Conservation (phyloP, 2,329 filamentous ascomycete genomes). For the Didymosphaeria variabile region DNA sequence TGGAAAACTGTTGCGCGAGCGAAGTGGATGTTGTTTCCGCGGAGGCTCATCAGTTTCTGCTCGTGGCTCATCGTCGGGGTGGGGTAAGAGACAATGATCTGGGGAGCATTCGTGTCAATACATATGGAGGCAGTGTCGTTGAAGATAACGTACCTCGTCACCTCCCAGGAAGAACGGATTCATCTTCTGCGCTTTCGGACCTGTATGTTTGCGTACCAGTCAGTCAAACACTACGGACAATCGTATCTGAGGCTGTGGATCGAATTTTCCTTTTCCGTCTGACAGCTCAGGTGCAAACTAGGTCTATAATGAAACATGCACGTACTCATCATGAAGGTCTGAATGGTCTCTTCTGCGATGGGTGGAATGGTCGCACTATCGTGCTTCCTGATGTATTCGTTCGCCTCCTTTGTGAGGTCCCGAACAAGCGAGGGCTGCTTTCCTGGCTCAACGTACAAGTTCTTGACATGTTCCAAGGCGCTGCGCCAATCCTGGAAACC, state of each 20-base stretch:
- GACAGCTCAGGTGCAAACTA: neutral
- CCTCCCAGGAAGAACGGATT: slow-evolving; percentile 70
- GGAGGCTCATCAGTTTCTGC: slow-evolving; percentile 67
- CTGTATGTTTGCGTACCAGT: neutral
- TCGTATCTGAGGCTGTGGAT: no score
- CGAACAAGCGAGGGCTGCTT: slow-evolving; percentile 63
- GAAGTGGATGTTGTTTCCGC: slow-evolving; percentile 67
- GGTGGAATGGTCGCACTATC: slow-evolving; percentile 65
- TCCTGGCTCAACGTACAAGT: slow-evolving; percentile 62
- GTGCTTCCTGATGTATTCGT: slow-evolving; percentile 62
- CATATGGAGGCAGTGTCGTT: no score
- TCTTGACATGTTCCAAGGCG: slow-evolving; percentile 66
- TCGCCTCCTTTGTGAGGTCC: slow-evolving; percentile 61
- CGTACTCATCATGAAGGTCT: slow-evolving; percentile 64
- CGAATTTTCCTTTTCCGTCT: no score
- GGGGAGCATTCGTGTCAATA: slow-evolving; percentile 6
- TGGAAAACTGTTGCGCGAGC: slow-evolving; percentile 68
- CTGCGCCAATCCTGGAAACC: slow-evolving; percentile 62
- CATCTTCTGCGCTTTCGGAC: slow-evolving; percentile 60
- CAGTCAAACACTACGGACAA: neutral
- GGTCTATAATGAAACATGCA: neutral
- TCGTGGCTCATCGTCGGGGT: slow-evolving; percentile 62
- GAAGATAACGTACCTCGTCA: slow-evolving; percentile 20
- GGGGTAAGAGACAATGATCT: slow-evolving; percentile 66
- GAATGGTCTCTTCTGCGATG: slow-evolving; percentile 63